Evolutionary conservation across 2,329 filamentous ascomycete species (phyloP), one percentile per base, ranked within the genome.

Genomic region (Xylaria multiplex): DNA sequence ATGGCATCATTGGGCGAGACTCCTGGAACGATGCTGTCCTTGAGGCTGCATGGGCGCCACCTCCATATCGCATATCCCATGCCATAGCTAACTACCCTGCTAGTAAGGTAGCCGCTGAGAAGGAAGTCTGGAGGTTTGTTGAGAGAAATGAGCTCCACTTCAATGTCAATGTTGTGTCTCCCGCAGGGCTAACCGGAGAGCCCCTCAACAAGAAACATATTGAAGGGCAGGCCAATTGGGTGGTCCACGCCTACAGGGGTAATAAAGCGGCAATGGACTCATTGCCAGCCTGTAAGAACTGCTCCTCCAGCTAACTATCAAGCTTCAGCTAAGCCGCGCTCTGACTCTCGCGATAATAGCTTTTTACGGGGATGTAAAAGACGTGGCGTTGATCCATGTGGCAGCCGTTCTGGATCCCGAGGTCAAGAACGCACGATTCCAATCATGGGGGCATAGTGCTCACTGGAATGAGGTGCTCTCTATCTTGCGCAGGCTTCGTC

Each of bases 371-470:
- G 46, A 60, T 35, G 35, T 60, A 24, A 60, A 60, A 53, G 58
- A 60, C 30, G 58, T 60, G 46, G 58, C 58, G n/a, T 45, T 60
- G 58, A 60, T 60, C 58, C 58, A 60, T 37, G 58, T 53, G 30
- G 58, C 49, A 53, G 48, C 58, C 58, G 48, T 60, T 49, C 58
- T 60, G 14, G 58, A 60, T 43, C 58, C 48, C 46, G 24, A 60
- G 46, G 48, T 60, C 35, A 60, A 60, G 19, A 53, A 53, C n/a
- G 58, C 58, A 53, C 58, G 58, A 40, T 35, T 60, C 22, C 58
- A 60, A 24, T 52, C 45, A 45, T 60, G 58, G 58, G 57, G 58
- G n/a, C 58, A 60, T 37, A 60, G 58, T 37, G 40, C 58, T 32
- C 58, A 60, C 58, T 52, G 46, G 58, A 53, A 60, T 37, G 58